Evolutionary conservation across 2,329 filamentous ascomycete species (phyloP).

Genomic region (Penicillium nordicum): DNA sequence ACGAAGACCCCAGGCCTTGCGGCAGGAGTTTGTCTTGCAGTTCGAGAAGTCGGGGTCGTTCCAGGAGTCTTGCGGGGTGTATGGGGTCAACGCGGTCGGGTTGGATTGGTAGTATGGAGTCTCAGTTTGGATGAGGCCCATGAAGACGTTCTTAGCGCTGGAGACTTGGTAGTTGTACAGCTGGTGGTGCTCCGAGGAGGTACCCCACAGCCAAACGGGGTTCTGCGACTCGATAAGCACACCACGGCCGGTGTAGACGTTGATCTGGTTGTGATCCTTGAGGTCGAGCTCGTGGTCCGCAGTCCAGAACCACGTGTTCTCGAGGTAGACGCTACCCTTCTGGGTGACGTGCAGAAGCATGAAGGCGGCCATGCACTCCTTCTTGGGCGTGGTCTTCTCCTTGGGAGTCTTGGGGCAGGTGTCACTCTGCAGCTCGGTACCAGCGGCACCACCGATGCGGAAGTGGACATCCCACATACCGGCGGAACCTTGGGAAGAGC

Average conservation of each 20-base stretch:
- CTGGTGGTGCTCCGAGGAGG: conserved; percentile 59
- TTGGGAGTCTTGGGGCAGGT: conserved; percentile 74
- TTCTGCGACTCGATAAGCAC: conserved; percentile 75
- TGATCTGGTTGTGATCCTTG: conserved; percentile 61
- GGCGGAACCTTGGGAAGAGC: conserved; percentile 59
- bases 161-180: conserved; percentile 79
- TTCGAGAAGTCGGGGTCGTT: conserved; percentile 63
- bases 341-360: conserved; percentile 57
- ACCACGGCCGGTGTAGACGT: conserved; percentile 83
- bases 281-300: conserved; percentile 86
- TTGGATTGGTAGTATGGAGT: conserved; percentile 83
- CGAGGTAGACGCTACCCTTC: conserved; percentile 67
- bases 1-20: conserved; percentile 74
- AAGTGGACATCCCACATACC: conserved; percentile 97
- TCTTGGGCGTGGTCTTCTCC: conserved; percentile 57
- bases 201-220: conserved; percentile 80
- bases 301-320: conserved; percentile 90
- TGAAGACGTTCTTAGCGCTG: conserved; percentile 74
- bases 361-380: conserved; percentile 71
- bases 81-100: conserved; percentile 61
- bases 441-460: conserved; percentile 81
- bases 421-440: conserved; percentile 76
- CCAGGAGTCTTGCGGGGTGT: conserved; percentile 34
- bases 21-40: conserved; percentile 58
- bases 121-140: conserved; percentile 82